Evolutionary conservation across 2,329 filamentous ascomycete species (phyloP), one percentile per base, ranked within the genome.

Genomic region (Talaromyces sp.): DNA sequence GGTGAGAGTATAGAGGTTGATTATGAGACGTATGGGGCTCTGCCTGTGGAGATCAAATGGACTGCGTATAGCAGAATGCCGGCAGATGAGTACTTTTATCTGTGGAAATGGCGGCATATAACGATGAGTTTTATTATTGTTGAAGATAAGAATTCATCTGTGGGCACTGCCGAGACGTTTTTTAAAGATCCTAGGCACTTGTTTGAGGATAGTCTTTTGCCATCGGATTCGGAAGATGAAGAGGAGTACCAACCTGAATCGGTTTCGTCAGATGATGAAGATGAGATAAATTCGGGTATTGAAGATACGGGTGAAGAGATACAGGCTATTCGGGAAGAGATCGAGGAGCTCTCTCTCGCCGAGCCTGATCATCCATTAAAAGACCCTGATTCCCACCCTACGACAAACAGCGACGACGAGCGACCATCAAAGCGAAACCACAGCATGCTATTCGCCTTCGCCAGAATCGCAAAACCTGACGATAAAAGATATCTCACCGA

Each of bases 201-300:
- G 55, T 60, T 31, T 38, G 58, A 60, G 11, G 58, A 60, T 49
- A 57, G 55, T 57, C 52, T 56, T 21, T 21, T 60, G 26, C 54
- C 32, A 26, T 35, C 31, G 29, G 54, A 60, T 9, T 51, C 27
- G 3, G 57, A 35, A 3, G 56, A 54, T 46, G 57, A 49, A 9
- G 56, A 38, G 17, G 58, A 52, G 1, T 51, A 51, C 9, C 17
- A 27, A 4, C 49, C 49, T 17, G 49, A 52, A 24, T 17, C 14
- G 26, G 3, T 13, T 52, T 38, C 14, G 14, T 38, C 35, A n/a
- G 58, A 60, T 35, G 35, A 41, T 14, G 55, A 55, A 61, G 63
- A 65, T n/a, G n/a, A 21, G 9, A n/a, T 27, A 14, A n/a, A 56
- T 26, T 9, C 13, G 2, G 24, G 58, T 51, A 32, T 26, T n/a